Evolutionary conservation across 2,329 filamentous ascomycete species (phyloP).

Genomic region (Fusarium nematophilum): DNA sequence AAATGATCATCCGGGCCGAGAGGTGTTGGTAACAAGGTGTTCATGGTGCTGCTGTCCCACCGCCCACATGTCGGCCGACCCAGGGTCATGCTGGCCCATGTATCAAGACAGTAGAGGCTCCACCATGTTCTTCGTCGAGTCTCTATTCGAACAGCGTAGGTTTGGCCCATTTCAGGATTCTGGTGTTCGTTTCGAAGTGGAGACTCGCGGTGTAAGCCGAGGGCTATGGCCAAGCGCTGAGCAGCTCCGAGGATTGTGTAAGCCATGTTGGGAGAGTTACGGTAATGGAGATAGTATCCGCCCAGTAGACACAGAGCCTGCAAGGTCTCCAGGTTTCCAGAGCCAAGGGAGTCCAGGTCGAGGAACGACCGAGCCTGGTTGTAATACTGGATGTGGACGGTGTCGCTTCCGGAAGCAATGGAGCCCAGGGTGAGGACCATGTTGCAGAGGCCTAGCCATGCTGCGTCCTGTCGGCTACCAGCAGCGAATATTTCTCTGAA

Average conservation of each 20-base stretch:
- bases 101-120: conserved; percentile 77
- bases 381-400: conserved; percentile 68
- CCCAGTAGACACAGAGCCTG: conserved; percentile 78
- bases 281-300: conserved; percentile 82
- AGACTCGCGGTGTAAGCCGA: conserved; percentile 76
- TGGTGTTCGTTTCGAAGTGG: not conserved
- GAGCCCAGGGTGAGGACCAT: conserved; percentile 72
- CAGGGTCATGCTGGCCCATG: conserved; percentile 77
- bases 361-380: conserved; percentile 64
- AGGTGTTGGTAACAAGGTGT: conserved; percentile 40
- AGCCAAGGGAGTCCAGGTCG: conserved; percentile 65
- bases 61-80: conserved; percentile 64
- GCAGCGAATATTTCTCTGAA: conserved; percentile 68
- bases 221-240: conserved; percentile 78
- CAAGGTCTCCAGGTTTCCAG: conserved; percentile 76
- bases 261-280: conserved; percentile 81
- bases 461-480: conserved; percentile 62
- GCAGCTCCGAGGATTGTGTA: conserved; percentile 78
- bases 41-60: conserved; percentile 47
- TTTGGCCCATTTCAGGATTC: conserved; percentile 60
- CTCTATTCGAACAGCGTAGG: conserved; percentile 51
- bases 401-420: conserved; percentile 67
- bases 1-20: conserved; percentile 39
- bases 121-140: conserved; percentile 77
- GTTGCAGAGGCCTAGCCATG: conserved; percentile 71